Base-by-base conservation (phyloP, 148 eudicot genomes). In the Arbutus unedo region DNA sequence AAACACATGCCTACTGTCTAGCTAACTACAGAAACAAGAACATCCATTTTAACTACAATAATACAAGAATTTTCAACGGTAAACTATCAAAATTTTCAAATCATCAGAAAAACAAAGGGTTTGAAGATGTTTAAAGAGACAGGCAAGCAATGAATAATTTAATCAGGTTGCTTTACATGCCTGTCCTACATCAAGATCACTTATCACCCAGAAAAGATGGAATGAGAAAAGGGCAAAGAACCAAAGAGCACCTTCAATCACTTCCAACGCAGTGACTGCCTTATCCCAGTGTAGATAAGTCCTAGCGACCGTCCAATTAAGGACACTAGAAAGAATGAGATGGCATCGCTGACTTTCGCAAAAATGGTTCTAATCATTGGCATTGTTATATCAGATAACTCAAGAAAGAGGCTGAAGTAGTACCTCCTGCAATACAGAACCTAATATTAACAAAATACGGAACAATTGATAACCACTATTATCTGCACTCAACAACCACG, bases 251-350 rank as follows among this genome's bases (percentile, higher is more conserved):
- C 62, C 62, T 59, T 23, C 8, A 31, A 77, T 86, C 85, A 94
- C 85, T 91, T 94, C 93, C 95, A 92, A 21, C 89, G 83, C 59
- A 96, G 83, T 49, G 98, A 94, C 85, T 96, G 94, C 87, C 98
- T 88, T 70, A 96, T 96, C 18, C 99, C 99, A 25, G 94, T 91
- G 54, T 91, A 96, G 72, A 96, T 91, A 55, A 96, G 99, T 59
- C 99, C 99, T 53, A 96, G 88, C 15, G 99, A 96, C 77, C 98
- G 91, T n/a, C 99, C 99, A 43, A 96, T 94, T 91, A 96, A 89
- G 91, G 87, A 90, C 43, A 96, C 97, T 2, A 96, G 94, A 82
- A 94, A 89, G 85, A 96, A 96, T 3, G 99, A 94, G 90, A 94
- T 88, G 81, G 98, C 99, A 74, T 91, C 94, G 6, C 99, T 93